Conservation (phyloP, 305 asterid genomes). For the Plantago coronopus region DNA sequence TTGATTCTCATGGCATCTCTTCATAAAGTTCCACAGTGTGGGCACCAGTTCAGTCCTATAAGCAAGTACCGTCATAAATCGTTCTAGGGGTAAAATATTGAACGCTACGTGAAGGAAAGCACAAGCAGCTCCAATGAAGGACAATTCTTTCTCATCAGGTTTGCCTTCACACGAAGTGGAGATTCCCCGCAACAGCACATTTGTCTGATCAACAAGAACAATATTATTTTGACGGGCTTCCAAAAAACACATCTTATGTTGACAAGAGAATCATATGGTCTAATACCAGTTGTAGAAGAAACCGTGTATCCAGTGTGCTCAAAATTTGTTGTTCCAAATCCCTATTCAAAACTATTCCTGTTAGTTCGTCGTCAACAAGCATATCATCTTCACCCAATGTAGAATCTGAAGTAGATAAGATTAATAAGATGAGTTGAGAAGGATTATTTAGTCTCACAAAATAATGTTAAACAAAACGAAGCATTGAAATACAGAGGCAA, state of each 20-base stretch:
- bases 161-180: slow-evolving; percentile 42
- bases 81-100: slow-evolving; percentile 79
- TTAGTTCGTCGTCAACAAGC: slow-evolving; percentile 51
- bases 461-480: slow-evolving; percentile 4
- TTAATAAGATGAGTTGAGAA: slow-evolving; percentile 19
- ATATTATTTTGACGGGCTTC: slow-evolving; percentile 15
- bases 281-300: slow-evolving; percentile 82
- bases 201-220: slow-evolving; percentile 52
- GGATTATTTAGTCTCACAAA: not conserved
- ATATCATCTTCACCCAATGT: slow-evolving; percentile 69
- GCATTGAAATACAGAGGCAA: slow-evolving; percentile 23
- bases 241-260: slow-evolving; percentile 13
- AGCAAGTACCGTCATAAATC: slow-evolving; percentile 85
- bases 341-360: slow-evolving; percentile 43
- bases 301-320: slow-evolving; percentile 62
- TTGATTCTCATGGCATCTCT: slow-evolving; percentile 69
- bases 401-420: slow-evolving; percentile 38
- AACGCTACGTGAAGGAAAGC: slow-evolving; percentile 73
- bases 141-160: slow-evolving; percentile 53
- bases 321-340: slow-evolving; percentile 76
- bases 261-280: slow-evolving; percentile 18
- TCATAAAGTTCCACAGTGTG: slow-evolving; percentile 83
- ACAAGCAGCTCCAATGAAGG: slow-evolving; percentile 85
- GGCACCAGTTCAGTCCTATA: slow-evolving; percentile 90
- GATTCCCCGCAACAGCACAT: slow-evolving; percentile 60